Base-by-base conservation (phyloP, 345 rosid genomes). In the Bruguiera gymnorhiza region DNA sequence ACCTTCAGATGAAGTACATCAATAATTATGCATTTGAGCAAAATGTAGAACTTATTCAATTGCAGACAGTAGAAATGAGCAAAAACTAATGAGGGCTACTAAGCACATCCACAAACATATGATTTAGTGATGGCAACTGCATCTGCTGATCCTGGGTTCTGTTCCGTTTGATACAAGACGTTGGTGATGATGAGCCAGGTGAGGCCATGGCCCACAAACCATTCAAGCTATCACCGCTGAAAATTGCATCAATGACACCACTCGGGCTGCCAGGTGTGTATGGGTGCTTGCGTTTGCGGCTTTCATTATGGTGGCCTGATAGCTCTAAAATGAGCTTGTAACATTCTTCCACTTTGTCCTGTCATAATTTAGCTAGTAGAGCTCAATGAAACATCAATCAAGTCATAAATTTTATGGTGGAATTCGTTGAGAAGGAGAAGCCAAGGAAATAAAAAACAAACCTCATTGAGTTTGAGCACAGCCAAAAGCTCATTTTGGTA, bases 331-430 rank as follows among this genome's bases (percentile, higher is more conserved):
- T 79, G 60, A 86, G 87, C 51, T 80, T 74, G 83, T 78, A 89
- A 75, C 97, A 91, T 69, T 81, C 86, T 13, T 80, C 79, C 52
- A 87, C 86, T 73, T 81, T 62, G 65, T 82, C 91, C 98, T 89
- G 86, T 67, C 32, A 62, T 65, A 62, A 55, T 6, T 63, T 32
- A 68, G 30, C 5, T 34, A 70, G 36, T 65, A 24, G 37, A 60
- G 30, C 60, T 62, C 43, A 62, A 66, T 21, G 6, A 23, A 71
- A 30, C 6, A 15, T 36, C 60, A 27, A 61, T n/a, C 46, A 36
- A 67, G n/a, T 63, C 60, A 10, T 30, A 57, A 53, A 36, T 30
- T 61, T 27, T 20, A 54, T 20, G 71, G 30, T 56, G 10, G 50
- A 8, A 46, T 52, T 27, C 10, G 55, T 19, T 11, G 15, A 57